Percentiles rank a stretch among this genome's conserved stretches.
These are phyloP conservation scores for Chlorophyllum brunneum DNA, from an alignment of 768 basidiomycete species.

Conservation along the genomic window DNA sequence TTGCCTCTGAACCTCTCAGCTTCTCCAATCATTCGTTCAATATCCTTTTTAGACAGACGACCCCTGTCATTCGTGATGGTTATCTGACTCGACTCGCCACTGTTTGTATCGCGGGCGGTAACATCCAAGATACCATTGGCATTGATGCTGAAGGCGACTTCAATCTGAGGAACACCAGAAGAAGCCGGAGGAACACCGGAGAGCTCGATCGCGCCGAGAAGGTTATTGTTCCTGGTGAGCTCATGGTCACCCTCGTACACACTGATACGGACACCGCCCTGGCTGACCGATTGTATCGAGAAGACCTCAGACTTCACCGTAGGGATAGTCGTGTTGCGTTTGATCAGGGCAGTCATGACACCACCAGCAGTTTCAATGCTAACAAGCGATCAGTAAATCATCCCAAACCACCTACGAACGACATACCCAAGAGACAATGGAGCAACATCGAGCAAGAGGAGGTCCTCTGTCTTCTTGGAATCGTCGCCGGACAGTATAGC, in stretches of 20 bases:
- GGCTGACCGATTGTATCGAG: slow-evolving; percentile 99
- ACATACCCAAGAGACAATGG: slow-evolving; percentile 69
- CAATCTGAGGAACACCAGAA: slow-evolving; percentile 95
- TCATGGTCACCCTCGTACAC: slow-evolving; percentile 99
- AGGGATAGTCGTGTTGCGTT: slow-evolving; percentile 97
- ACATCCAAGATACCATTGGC: slow-evolving; percentile 97
- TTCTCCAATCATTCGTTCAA: slow-evolving; percentile 94
- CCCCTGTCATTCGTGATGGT: slow-evolving; percentile 98
- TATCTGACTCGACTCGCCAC: slow-evolving; percentile 91
- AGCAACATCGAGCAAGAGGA: slow-evolving; percentile 91
- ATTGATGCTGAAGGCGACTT: slow-evolving; percentile 98
- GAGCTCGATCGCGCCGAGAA: slow-evolving; percentile 97
- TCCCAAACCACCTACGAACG: slow-evolving; percentile 24
- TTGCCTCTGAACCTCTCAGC: slow-evolving; percentile 88
- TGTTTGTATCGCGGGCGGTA: slow-evolving; percentile 93
- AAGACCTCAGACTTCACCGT: slow-evolving; percentile 99
- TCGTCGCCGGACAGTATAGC: slow-evolving; percentile 97
- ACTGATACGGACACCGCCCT: slow-evolving; percentile 96
- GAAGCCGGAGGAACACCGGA: slow-evolving; percentile 95
- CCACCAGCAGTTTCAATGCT: slow-evolving; percentile 98
- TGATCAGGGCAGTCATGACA: slow-evolving; percentile 98
- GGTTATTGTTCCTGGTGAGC: slow-evolving; percentile 97
- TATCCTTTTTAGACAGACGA: slow-evolving; percentile 95
- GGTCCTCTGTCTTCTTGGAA: slow-evolving; percentile 95
- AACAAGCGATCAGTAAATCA: slow-evolving; percentile 9